These are phyloP conservation scores for Pythium graminicola DNA, from an alignment of 352 stramenopile genomes.

Conservation along the genomic window DNA sequence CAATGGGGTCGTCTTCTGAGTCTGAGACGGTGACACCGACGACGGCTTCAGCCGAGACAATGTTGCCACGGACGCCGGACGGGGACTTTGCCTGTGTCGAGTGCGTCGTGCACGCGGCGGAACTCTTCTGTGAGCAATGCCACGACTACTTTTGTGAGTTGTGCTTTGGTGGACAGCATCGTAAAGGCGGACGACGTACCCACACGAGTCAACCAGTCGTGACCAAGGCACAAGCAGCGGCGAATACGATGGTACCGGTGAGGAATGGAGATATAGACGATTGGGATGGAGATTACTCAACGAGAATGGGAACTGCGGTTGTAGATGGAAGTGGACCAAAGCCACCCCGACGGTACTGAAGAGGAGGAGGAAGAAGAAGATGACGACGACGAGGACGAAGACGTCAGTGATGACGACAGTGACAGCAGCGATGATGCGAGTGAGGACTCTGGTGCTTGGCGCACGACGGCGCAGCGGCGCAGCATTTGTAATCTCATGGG, in stretches of 20 bases:
- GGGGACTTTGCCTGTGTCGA: constrained; percentile 64
- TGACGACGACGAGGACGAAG: constrained; percentile 18
- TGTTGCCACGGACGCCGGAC: constrained; percentile 26
- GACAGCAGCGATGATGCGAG: constrained; percentile 14
- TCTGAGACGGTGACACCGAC: not conserved
- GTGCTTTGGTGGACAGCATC: constrained; percentile 78
- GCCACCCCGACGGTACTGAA: not conserved
- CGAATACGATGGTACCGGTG: not conserved
- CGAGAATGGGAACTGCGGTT: not conserved
- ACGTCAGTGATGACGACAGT: constrained; percentile 13
- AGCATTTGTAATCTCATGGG: constrained; percentile 88
- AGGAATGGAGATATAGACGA: not conserved
- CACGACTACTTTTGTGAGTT: constrained; percentile 86
- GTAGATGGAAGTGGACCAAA: constrained; percentile 18
- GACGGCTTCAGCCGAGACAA: not conserved
- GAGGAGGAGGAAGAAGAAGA: constrained; percentile 8
- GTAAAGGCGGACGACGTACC: constrained; percentile 67
- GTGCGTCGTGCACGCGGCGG: constrained; percentile 54
- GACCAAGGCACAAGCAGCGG: not conserved
- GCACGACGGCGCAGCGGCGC: constrained; percentile 24
- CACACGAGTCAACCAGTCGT: constrained; percentile 77
- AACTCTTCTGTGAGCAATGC: constrained; percentile 84
- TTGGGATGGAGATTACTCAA: not conserved
- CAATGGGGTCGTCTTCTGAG: not conserved
- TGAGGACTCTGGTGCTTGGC: constrained; percentile 30